phyloP scores from a whole-genome alignment of 371 early-diverging fungal genomes.

The Encephalitozoon cuniculi region DNA sequence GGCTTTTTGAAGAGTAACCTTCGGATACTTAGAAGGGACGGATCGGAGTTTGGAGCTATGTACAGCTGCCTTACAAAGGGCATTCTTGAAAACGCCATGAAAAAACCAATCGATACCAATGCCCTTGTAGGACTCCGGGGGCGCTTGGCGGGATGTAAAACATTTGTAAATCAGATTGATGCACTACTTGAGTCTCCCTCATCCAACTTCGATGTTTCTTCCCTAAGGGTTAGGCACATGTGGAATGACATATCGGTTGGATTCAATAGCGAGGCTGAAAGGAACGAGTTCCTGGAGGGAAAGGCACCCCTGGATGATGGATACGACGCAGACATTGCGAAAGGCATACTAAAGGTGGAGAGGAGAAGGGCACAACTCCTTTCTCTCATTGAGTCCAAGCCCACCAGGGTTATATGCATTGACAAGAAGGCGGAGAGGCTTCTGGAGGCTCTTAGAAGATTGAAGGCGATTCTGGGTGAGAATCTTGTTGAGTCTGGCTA shows the following conservation, averaged over 20 bases:
- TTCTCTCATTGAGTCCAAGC: neutral
- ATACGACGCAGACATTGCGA: constrained; percentile 25
- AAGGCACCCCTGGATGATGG: neutral
- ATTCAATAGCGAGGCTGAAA: constrained; percentile 11
- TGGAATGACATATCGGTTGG: constrained; percentile 40
- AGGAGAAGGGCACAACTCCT: neutral
- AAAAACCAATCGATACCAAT: neutral
- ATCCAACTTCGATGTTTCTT: constrained; percentile 11
- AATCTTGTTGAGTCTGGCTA: constrained; percentile 40
- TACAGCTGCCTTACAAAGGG: constrained; percentile 10
- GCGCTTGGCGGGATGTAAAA: neutral
- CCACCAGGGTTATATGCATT: neutral
- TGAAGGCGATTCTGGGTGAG: constrained; percentile 17
- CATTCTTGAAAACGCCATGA: neutral
- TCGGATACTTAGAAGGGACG: constrained; percentile 12
- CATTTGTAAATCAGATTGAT: constrained; percentile 34
- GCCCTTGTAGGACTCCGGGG: neutral
- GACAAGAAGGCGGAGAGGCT: neutral
- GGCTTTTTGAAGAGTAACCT: constrained; percentile 30
- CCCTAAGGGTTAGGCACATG: constrained; percentile 5
- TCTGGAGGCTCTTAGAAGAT: neutral
- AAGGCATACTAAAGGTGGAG: neutral
- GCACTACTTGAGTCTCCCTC: neutral
- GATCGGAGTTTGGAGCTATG: constrained; percentile 7
- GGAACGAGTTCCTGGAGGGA: neutral